phyloP scores from a whole-genome alignment of 805 yeast genomes.

The Nakazawaea ernobii region DNA sequence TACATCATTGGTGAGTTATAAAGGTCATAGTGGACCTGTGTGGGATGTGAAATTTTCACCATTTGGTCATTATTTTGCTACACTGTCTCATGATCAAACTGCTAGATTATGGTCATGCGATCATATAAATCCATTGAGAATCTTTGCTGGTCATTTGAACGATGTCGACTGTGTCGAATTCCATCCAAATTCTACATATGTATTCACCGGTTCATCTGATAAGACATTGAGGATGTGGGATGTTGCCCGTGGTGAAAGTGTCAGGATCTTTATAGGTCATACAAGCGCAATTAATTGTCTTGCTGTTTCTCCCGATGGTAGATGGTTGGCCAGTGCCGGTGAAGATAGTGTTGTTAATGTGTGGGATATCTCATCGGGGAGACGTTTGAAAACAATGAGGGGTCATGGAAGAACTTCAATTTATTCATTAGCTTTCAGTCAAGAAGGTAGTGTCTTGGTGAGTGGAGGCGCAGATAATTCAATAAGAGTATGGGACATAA shows the following conservation, averaged over 20 bases:
- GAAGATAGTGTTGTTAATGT: slow-evolving; percentile 84
- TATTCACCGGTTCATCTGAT: slow-evolving; percentile 93
- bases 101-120: slow-evolving; percentile 98
- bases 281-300: slow-evolving; percentile 80
- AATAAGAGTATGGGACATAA: slow-evolving; percentile 94
- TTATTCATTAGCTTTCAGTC: slow-evolving; percentile 76
- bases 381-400: slow-evolving; percentile 82
- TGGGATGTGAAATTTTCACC: slow-evolving; percentile 98
- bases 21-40: slow-evolving; percentile 93
- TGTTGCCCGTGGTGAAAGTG: slow-evolving; percentile 79
- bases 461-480: slow-evolving; percentile 91
- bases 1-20: slow-evolving; percentile 85
- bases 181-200: slow-evolving; percentile 94
- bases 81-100: slow-evolving; percentile 96
- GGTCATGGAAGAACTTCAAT: slow-evolving; percentile 91
- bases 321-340: slow-evolving; percentile 94
- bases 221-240: slow-evolving; percentile 99
- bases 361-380: slow-evolving; percentile 93
- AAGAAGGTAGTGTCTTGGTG: slow-evolving; percentile 84
- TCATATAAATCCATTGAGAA: slow-evolving; percentile 91
- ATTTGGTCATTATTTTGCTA: slow-evolving; percentile 95
- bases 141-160: slow-evolving; percentile 94
- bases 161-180: slow-evolving; percentile 94
- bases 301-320: slow-evolving; percentile 94
- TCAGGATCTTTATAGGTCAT: slow-evolving; percentile 88